Evolutionary conservation across 2,329 filamentous ascomycete genomes (phyloP), one percentile per base, ranked within the genome.

Genomic region (Hypoxylon sp.): DNA sequence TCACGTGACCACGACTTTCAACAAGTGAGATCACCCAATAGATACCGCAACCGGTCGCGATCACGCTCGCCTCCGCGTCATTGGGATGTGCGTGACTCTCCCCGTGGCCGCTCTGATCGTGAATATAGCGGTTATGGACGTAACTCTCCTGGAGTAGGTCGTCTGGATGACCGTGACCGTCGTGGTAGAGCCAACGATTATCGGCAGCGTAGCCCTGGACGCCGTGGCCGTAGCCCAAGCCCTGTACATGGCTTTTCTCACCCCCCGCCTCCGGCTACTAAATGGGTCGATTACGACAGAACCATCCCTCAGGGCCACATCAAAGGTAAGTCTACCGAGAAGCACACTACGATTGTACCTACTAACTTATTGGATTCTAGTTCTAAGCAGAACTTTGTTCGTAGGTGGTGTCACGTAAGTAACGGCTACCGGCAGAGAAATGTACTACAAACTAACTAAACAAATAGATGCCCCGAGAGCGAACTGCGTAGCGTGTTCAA

Each of bases 341-440:
- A 25, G 23, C 34, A 11, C 16, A 47, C n/a, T 23, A 37, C 23
- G 23, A 60, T 16, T 43, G 53, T 48, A 52, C 25, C 14, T 47
- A 52, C 61, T 63, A 63, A 69, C 30, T 19, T 52, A 7, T 19
- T 41, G n/a, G n/a, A 25, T 41, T 63, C 30, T 60, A 85, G 96
- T 99, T 27, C 84, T 96, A 63, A 98, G 95, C 80, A 90, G 96
- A 74, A 99, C 96, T 12, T 86, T 99, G 11, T 99, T 99, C 77
- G 94, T 99, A 74, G 96, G 96, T 70, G 96, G 96, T 76, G 96
- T 97, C 69, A 96, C 90, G 85, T 92, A 85, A 87, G 90, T 88
- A 14, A 37, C n/a, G 56, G 63, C 37, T n/a, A 32, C 57, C 25
- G 25, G 23, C 32, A 41, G 14, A 46, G 45, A 27, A 46, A 60